Base-by-base conservation (phyloP, 2,329 filamentous ascomycete species). In the Talaromyces sp. region DNA sequence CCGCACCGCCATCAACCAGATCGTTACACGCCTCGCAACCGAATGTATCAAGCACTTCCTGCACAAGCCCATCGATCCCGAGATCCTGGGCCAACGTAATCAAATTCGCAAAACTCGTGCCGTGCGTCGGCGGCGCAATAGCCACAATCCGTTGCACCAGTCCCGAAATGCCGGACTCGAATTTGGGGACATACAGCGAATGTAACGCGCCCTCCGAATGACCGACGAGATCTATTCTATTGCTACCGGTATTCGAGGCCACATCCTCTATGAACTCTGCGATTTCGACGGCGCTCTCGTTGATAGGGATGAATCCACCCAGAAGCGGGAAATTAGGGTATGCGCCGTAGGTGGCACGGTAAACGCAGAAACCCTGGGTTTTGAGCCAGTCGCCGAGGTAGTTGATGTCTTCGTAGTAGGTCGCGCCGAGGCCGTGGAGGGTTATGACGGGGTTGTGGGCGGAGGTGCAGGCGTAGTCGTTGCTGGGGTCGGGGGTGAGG, bases 161-260 rank as follows among this genome's bases (percentile, higher is more conserved):
- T 10, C 67, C 62, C 19, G 73, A 62, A 3, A 77, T 72, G 2
- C 71, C 64, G 14, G 41, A 69, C 27, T 76, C 70, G 67, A 77
- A 77, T 54, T 78, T 78, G n/a, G 76, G 75, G 10, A 77, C 76
- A 60, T 78, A 78, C 2, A 81, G 69, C 1, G 75, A 64, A 65
- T 80, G 77, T 63, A 81, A 78, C 6, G 72, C 79, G 50, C 79
- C 79, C 68, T 81, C 79, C 2, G 79, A 81, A 68, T 81, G 79
- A 8, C 79, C 79, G 16, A 81, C 77, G 0, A 81, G 65, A 62
- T 81, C 75, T 35, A 81, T 71, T 58, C 78, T 78, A n/a, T 62
- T 50, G 4, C 76, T 77, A 13, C 64, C 56, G 4, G 76, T 74
- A 10, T 74, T 75, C 2, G 78, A 79, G 65, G 74, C 72, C 0